Conservation (phyloP, 2,329 filamentous ascomycete species). For the Raffaelea deltoideospora region DNA sequence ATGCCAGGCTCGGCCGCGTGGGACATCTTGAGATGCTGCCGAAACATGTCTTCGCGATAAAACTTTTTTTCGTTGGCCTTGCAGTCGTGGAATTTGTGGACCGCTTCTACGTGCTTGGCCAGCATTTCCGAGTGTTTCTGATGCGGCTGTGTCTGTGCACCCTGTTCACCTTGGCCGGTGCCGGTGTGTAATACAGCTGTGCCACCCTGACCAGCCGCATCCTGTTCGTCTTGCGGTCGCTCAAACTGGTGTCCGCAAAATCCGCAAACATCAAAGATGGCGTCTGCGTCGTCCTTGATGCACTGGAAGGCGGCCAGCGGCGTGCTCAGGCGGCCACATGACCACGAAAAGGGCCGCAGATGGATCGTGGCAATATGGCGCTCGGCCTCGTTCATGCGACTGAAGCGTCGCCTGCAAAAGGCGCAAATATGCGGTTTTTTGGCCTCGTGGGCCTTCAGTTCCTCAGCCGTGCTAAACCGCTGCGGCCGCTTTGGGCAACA, state of each 20-base stretch:
- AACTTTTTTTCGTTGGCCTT: conserved; percentile 9
- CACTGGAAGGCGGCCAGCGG: conserved; percentile 8
- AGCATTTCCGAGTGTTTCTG: not conserved
- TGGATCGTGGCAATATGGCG: conserved; percentile 11
- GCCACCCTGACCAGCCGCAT: not conserved
- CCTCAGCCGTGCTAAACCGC: conserved; percentile 7
- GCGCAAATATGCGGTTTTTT: conserved; percentile 12
- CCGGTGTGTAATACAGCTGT: too few species aligned
- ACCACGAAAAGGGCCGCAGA: conserved; percentile 9
- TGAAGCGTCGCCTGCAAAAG: conserved; percentile 9
- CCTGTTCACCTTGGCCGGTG: not conserved
- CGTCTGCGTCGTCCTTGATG: conserved; percentile 5
- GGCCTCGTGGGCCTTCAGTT: conserved; percentile 7
- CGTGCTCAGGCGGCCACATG: conserved; percentile 6
- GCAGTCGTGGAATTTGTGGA: conserved; percentile 10
- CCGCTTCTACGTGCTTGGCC: conserved; percentile 4
- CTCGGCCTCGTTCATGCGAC: conserved; percentile 11
- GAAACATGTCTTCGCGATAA: conserved; percentile 11
- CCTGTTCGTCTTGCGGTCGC: not conserved
- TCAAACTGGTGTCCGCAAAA: conserved; percentile 9
- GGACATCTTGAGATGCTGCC: conserved; percentile 10
- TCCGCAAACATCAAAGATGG: conserved; percentile 7
- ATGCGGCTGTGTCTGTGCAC: not conserved
- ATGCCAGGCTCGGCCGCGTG: conserved; percentile 10
- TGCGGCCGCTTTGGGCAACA: conserved; percentile 11